A percentile compares a stretch with the other conserved stretches of the same genome.
phyloP scores from a whole-genome alignment of 2,329 filamentous ascomycete genomes.

The Aspergillus fischeri region DNA sequence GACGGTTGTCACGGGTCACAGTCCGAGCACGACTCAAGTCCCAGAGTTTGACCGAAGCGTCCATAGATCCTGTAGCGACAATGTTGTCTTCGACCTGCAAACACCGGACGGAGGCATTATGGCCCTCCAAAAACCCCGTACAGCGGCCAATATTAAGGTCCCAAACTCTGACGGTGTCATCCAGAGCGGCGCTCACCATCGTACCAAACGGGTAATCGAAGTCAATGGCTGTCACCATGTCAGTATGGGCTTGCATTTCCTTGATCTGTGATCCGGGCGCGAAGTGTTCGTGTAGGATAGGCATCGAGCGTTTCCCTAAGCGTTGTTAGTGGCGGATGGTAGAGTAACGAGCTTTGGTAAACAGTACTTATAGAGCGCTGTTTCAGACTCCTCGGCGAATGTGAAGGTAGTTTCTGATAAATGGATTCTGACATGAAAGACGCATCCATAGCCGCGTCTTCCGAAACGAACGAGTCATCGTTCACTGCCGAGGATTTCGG shows the following conservation, averaged over 20 bases:
- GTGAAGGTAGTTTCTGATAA: constrained; percentile 81
- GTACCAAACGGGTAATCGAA: constrained; percentile 98
- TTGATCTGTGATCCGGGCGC: constrained; percentile 83
- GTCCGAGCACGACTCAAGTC: constrained; percentile 87
- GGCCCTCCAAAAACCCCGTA: constrained; percentile 86
- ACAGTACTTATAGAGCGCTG: constrained; percentile 40
- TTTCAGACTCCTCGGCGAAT: constrained; percentile 54
- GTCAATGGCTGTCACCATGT: constrained; percentile 83
- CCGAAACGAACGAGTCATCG: constrained; percentile 51
- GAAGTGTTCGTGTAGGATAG: constrained; percentile 92
- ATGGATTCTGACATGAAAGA: constrained; percentile 97
- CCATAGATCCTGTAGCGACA: constrained; percentile 88
- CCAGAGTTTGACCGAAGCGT: constrained; percentile 92
- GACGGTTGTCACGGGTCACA: constrained; percentile 58
- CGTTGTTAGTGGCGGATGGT: constrained; percentile 33
- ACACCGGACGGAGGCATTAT: constrained; percentile 87
- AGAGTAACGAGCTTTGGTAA: background rate
- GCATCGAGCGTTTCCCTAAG: constrained; percentile 69
- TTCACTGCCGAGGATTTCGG: constrained; percentile 34
- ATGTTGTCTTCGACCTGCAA: constrained; percentile 95
- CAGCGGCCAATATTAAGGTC: constrained; percentile 91
- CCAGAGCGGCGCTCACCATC: constrained; percentile 84
- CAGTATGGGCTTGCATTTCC: constrained; percentile 82
- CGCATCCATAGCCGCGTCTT: constrained; percentile 49
- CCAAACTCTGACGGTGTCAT: constrained; percentile 94